phyloP scores from a whole-genome alignment of 1,284 basidiomycete species.

The Cryptococcus sp. region DNA sequence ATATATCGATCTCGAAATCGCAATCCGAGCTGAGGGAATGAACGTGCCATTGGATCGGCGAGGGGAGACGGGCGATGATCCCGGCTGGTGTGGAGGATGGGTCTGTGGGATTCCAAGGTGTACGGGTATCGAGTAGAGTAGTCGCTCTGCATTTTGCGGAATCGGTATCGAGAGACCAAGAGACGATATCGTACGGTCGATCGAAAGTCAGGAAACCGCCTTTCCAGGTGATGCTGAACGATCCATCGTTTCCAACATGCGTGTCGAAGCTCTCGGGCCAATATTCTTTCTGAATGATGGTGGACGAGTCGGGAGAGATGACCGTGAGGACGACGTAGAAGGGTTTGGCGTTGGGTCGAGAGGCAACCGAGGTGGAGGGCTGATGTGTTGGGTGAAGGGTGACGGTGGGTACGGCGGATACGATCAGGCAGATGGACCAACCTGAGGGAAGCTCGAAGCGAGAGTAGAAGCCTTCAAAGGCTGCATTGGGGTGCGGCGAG shows the following conservation, averaged over 20 bases:
- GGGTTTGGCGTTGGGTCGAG: conserved; percentile 2
- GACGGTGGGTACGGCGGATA: conserved; percentile 19
- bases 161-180: conserved; percentile 5
- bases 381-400: not conserved
- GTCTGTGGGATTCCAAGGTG: conserved; percentile 18
- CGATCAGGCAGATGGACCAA: conserved; percentile 23
- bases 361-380: not conserved
- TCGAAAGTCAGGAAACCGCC: conserved; percentile 12
- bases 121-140: conserved; percentile 1
- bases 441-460: conserved; percentile 23
- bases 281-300: conserved; percentile 14
- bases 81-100: conserved; percentile 23
- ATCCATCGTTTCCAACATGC: not conserved
- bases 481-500: conserved; percentile 14
- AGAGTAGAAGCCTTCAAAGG: conserved; percentile 26
- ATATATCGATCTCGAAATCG: too few relatives aligned
- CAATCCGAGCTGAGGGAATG: conserved; percentile 18
- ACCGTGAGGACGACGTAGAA: conserved; percentile 25
- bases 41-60: conserved; percentile 32
- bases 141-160: conserved; percentile 4
- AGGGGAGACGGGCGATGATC: conserved; percentile 14
- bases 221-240: conserved; percentile 20
- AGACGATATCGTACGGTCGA: not conserved
- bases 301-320: conserved; percentile 9
- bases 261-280: conserved; percentile 14